These are phyloP conservation scores for Ogataea paradorogensis DNA, from an alignment of 805 yeast species.

Conservation along the genomic window DNA sequence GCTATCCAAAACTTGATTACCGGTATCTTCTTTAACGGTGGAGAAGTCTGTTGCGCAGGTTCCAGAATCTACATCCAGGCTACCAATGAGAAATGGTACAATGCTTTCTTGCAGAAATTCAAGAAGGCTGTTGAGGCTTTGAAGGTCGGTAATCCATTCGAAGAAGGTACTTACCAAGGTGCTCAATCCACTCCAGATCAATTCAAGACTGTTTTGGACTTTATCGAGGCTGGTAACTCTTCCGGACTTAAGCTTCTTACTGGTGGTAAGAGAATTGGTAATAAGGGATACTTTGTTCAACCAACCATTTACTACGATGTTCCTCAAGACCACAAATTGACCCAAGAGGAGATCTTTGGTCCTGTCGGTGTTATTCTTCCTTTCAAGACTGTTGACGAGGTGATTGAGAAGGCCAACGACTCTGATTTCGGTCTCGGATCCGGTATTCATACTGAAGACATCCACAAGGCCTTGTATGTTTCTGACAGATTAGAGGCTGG, in stretches of 20 bases:
- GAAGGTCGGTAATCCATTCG: slow-evolving; percentile 80
- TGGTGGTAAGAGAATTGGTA: slow-evolving; percentile 78
- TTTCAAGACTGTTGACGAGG: slow-evolving; percentile 73
- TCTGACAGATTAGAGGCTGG: slow-evolving; percentile 72
- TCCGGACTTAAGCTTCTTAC: slow-evolving; percentile 71
- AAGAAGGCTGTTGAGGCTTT: slow-evolving; percentile 44
- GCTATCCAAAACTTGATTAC: slow-evolving; percentile 66
- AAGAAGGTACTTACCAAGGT: slow-evolving; percentile 66
- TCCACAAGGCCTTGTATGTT: slow-evolving; percentile 64
- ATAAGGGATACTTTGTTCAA: slow-evolving; percentile 66
- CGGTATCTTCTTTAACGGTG: slow-evolving; percentile 85
- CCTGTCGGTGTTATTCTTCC: slow-evolving; percentile 79
- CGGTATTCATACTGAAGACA: slow-evolving; percentile 73
- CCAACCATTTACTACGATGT: slow-evolving; percentile 91
- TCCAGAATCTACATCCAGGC: slow-evolving; percentile 79
- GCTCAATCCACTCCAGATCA: slow-evolving; percentile 71
- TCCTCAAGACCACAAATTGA: slow-evolving; percentile 66
- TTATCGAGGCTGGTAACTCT: slow-evolving; percentile 59
- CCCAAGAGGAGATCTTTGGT: slow-evolving; percentile 89
- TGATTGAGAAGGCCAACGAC: slow-evolving; percentile 68
- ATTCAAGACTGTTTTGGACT: slow-evolving; percentile 60
- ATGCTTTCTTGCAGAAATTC: slow-evolving; percentile 59
- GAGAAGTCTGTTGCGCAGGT: slow-evolving; percentile 93
- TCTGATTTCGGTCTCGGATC: slow-evolving; percentile 85
- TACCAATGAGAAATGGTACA: slow-evolving; percentile 56